Percentiles rank a stretch among this genome's conserved stretches.
Conservation (phyloP, 1,139 yeast genomes). For the Magnusiomyces paraingens region DNA sequence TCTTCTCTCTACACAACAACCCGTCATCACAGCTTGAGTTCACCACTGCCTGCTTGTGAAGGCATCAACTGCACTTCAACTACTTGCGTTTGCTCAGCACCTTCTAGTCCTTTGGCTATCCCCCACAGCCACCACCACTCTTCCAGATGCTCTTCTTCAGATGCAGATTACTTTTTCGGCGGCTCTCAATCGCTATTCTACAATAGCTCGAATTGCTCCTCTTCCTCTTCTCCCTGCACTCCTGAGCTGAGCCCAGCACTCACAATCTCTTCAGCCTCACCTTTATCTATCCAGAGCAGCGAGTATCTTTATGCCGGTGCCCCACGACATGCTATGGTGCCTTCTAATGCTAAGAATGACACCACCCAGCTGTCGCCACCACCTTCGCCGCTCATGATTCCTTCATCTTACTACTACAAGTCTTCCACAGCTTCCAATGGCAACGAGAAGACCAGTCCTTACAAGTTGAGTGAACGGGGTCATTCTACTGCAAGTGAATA, state of each 20-base stretch:
- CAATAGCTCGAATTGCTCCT: not conserved
- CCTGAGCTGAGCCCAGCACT: slow-evolving; percentile 10
- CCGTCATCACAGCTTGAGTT: slow-evolving; percentile 15
- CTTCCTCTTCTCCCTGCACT: not conserved
- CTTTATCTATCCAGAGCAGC: slow-evolving; percentile 11
- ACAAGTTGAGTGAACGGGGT: not conserved
- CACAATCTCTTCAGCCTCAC: slow-evolving; percentile 18
- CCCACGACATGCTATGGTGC: not conserved
- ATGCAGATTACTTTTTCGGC: not conserved
- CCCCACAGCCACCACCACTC: not conserved
- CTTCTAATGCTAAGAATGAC: not conserved
- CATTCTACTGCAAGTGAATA: slow-evolving; percentile 8
- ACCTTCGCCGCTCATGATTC: slow-evolving; percentile 22
- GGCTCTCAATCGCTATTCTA: not conserved
- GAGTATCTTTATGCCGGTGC: slow-evolving; percentile 5
- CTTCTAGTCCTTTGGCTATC: not conserved
- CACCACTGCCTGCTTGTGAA: slow-evolving; percentile 8
- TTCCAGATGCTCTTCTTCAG: not conserved
- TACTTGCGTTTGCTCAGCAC: not conserved
- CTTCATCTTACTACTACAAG: slow-evolving; percentile 11
- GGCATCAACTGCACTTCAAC: slow-evolving; percentile 2
- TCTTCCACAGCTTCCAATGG: slow-evolving; percentile 9
- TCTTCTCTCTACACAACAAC: slow-evolving; percentile 16
- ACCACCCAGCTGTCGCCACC: slow-evolving; percentile 17
- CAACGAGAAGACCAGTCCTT: slow-evolving; percentile 7